phyloP scores from a whole-genome alignment of 2,329 filamentous ascomycete genomes.

The Magnaporthiopsis incrustans region DNA sequence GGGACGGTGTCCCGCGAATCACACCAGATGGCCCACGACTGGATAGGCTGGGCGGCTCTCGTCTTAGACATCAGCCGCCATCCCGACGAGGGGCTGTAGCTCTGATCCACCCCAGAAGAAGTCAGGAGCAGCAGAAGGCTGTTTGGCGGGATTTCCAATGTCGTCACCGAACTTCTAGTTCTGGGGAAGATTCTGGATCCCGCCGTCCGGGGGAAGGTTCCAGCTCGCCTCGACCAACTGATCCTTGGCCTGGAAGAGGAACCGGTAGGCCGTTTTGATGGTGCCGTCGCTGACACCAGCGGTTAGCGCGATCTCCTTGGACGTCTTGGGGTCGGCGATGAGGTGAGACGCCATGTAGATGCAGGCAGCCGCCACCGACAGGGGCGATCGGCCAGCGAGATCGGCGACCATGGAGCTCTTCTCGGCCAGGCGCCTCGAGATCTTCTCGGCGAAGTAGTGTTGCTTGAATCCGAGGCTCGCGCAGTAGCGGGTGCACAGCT shows the following conservation, averaged over 20 bases:
- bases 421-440: constrained; percentile 70
- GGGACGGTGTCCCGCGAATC: neutral
- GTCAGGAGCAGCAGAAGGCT: neutral
- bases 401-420: constrained; percentile 70
- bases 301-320: constrained; percentile 79
- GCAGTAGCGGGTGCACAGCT: constrained; percentile 86
- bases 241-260: constrained; percentile 68
- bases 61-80: neutral
- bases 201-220: constrained; percentile 58
- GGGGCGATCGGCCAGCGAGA: constrained; percentile 83
- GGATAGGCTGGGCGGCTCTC: neutral
- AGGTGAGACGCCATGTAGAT: constrained; percentile 94
- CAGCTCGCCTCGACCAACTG: constrained; percentile 36
- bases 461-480: constrained; percentile 69
- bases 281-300: constrained; percentile 94
- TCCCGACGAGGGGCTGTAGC: neutral
- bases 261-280: constrained; percentile 91
- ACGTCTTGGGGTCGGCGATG: constrained; percentile 67
- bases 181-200: constrained; percentile 61
- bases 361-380: constrained; percentile 89
- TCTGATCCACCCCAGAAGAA: neutral
- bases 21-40: neutral
- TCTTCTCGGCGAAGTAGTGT: constrained; percentile 66
- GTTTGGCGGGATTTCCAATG: neutral
- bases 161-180: constrained; percentile 27